These are phyloP conservation scores for Leucocoprinus sp. DNA, from an alignment of 768 basidiomycete species.

Conservation along the genomic window DNA sequence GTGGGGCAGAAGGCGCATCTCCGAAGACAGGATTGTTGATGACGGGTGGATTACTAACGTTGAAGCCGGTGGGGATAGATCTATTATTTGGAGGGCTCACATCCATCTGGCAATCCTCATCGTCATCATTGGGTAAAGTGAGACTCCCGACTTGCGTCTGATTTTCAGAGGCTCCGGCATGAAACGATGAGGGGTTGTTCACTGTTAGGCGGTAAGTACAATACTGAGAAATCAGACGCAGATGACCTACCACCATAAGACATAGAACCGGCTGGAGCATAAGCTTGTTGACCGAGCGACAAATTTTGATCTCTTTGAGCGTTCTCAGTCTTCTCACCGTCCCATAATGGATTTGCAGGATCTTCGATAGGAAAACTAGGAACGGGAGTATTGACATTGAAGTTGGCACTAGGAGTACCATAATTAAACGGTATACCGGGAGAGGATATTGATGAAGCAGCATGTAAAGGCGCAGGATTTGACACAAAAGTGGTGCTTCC, in stretches of 20 bases:
- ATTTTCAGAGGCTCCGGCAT: slow-evolving; percentile 17
- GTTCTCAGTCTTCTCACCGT: slow-evolving; percentile 24
- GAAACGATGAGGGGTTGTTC: slow-evolving; percentile 19
- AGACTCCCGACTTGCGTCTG: slow-evolving; percentile 13
- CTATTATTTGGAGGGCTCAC: slow-evolving; percentile 59
- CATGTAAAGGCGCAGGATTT: slow-evolving; percentile 9
- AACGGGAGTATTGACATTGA: slow-evolving; percentile 8
- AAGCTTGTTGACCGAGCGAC: slow-evolving; percentile 21
- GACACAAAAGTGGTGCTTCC: slow-evolving; percentile 13
- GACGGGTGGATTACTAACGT: slow-evolving; percentile 31
- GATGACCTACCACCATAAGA: too few relatives aligned
- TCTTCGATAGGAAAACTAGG: slow-evolving; percentile 27
- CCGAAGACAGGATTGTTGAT: slow-evolving; percentile 24
- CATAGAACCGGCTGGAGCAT: slow-evolving; percentile 12
- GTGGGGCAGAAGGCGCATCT: slow-evolving; percentile 16
- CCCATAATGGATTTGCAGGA: slow-evolving; percentile 36
- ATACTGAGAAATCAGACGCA: too few relatives aligned
- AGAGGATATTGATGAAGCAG: slow-evolving; percentile 8
- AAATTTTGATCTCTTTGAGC: slow-evolving; percentile 18
- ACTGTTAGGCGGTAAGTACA: too few relatives aligned
- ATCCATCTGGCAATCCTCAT: slow-evolving; percentile 71
- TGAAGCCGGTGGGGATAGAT: slow-evolving; percentile 36
- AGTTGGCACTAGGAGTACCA: slow-evolving; percentile 6
- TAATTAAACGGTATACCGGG: slow-evolving; percentile 12
- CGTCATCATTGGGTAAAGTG: slow-evolving; percentile 49